These are phyloP conservation scores for Aspergillus sp. DNA, from an alignment of 2,329 filamentous ascomycete species.

Conservation along the genomic window DNA sequence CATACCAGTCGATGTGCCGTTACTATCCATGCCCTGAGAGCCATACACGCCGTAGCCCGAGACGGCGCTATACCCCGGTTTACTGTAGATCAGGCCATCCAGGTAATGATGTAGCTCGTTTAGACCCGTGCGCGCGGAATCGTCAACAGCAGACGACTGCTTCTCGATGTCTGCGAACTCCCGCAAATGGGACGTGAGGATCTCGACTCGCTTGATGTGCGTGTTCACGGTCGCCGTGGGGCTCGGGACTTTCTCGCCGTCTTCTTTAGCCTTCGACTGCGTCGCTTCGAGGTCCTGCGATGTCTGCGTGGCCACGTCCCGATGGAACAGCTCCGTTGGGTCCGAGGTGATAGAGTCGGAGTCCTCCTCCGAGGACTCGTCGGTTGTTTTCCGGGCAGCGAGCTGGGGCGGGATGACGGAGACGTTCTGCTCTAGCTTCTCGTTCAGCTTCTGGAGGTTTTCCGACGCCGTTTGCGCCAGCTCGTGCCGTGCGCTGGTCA, in stretches of 20 bases:
- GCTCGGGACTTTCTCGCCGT: constrained; percentile 15
- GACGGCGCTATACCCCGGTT: constrained; percentile 27
- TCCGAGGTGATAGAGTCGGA: constrained; percentile 54
- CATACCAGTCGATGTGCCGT: constrained; percentile 23
- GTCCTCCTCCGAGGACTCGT: constrained; percentile 34
- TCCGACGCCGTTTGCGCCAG: constrained; percentile 52
- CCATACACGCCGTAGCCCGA: constrained; percentile 36
- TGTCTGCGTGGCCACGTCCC: constrained; percentile 64
- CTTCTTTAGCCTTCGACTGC: constrained; percentile 8
- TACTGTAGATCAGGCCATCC: constrained; percentile 46
- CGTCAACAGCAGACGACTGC: constrained; percentile 31
- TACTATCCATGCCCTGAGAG: constrained; percentile 27
- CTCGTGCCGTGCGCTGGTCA: constrained; percentile 58
- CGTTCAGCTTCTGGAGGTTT: constrained; percentile 57
- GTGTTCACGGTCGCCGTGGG: constrained; percentile 27
- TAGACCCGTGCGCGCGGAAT: constrained; percentile 34
- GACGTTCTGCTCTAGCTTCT: constrained; percentile 52
- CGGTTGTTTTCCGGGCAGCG: constrained; percentile 23
- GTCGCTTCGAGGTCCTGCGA: constrained; percentile 37
- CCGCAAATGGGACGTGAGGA: constrained; percentile 52
- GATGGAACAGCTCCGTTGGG: constrained; percentile 63
- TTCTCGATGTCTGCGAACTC: constrained; percentile 46
- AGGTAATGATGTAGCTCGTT: constrained; percentile 54
- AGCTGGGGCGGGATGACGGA: constrained; percentile 50
- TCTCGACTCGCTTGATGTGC: constrained; percentile 49